phyloP scores from a whole-genome alignment of 164 flowering plant genomes.

The Dillenia turbinata region DNA sequence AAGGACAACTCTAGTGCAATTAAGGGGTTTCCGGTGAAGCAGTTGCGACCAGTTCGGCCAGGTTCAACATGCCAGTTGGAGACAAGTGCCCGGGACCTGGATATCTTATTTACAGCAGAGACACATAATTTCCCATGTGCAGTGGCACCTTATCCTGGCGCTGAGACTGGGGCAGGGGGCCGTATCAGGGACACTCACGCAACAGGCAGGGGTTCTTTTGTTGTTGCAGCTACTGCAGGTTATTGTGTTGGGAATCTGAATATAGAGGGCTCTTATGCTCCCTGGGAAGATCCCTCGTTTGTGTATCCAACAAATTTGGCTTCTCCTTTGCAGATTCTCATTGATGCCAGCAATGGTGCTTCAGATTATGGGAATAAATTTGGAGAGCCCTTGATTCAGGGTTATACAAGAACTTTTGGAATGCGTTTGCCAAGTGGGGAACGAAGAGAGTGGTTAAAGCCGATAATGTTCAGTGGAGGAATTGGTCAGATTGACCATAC shows the following conservation, averaged over 20 bases:
- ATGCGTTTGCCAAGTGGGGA: conserved; percentile 91
- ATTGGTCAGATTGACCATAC: conserved; percentile 90
- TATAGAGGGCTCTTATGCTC: conserved; percentile 86
- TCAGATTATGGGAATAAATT: conserved; percentile 97
- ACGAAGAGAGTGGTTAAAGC: conserved; percentile 93
- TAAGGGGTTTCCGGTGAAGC: conserved; percentile 63
- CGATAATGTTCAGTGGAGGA: conserved; percentile 95
- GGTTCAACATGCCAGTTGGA: conserved; percentile 60
- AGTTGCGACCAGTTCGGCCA: conserved; percentile 57
- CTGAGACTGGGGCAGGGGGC: conserved; percentile 97
- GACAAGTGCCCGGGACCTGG: conserved; percentile 41
- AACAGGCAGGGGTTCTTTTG: conserved; percentile 89
- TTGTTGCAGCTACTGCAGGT: conserved; percentile 91
- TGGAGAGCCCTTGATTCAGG: conserved; percentile 96
- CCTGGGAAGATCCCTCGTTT: conserved; percentile 88
- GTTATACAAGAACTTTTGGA: conserved; percentile 87
- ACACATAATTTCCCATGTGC: conserved; percentile 99
- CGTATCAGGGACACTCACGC: conserved; percentile 98
- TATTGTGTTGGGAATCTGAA: conserved; percentile 90
- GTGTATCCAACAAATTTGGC: conserved; percentile 82
- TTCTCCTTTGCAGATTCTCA: conserved; percentile 78
- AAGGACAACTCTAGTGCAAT: conserved; percentile 97
- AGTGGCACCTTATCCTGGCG: conserved; percentile 97
- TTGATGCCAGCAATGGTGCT: conserved; percentile 96
- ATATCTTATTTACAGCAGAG: conserved; percentile 92